These are phyloP conservation scores for Datura wrightii DNA, from an alignment of 257 asterid species.

Conservation along the genomic window DNA sequence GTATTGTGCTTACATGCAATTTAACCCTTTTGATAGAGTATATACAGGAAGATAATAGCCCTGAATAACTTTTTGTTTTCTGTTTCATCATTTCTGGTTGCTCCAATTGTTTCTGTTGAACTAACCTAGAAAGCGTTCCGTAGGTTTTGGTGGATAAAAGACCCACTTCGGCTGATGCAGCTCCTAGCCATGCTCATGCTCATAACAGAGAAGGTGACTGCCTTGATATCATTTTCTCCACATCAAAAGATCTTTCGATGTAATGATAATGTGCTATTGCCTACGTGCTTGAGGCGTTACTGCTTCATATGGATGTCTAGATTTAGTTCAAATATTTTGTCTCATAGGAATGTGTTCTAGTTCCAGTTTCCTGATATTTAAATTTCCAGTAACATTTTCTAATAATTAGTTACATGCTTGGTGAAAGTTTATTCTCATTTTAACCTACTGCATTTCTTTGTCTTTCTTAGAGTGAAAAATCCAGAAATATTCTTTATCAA, in stretches of 20 bases:
- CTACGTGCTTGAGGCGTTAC: not conserved
- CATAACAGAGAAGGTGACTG: slow-evolving; percentile 66
- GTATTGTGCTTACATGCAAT: not conserved
- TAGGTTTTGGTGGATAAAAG: slow-evolving; percentile 79
- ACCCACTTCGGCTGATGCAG: slow-evolving; percentile 41
- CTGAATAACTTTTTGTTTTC: not conserved
- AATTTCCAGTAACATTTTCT: slow-evolving; percentile 16
- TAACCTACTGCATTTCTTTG: not conserved
- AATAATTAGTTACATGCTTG: not conserved
- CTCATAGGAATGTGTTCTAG: not conserved
- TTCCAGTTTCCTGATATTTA: not conserved
- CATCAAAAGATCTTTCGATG: not conserved
- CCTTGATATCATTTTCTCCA: not conserved
- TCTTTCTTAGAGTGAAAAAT: not conserved
- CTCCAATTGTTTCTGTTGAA: slow-evolving; percentile 32
- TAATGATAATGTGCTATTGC: not conserved
- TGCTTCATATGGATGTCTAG: slow-evolving; percentile 18
- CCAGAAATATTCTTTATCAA: not conserved
- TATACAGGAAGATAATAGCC: not conserved
- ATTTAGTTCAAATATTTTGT: not conserved
- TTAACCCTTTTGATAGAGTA: not conserved
- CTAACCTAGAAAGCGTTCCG: slow-evolving; percentile 27
- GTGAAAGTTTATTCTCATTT: not conserved
- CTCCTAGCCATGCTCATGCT: slow-evolving; percentile 44
- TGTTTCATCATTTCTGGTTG: slow-evolving; percentile 29